Percentiles rank a stretch among this genome's conserved stretches.
These are phyloP conservation scores for Lentinula detonsa DNA, from an alignment of 768 basidiomycete genomes.

Conservation along the genomic window DNA sequence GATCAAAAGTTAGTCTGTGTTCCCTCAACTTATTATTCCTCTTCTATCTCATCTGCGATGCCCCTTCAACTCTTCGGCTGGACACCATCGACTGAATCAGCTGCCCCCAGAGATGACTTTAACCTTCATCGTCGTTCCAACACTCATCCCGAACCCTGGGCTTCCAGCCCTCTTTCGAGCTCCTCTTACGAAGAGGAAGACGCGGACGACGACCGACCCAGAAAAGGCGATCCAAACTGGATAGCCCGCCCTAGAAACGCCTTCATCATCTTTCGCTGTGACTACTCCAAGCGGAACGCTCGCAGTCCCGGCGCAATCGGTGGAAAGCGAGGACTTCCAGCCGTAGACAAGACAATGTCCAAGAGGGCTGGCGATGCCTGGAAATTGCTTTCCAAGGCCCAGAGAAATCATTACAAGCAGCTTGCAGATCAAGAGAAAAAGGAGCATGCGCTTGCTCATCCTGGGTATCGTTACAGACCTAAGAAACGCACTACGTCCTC, in stretches of 20 bases:
- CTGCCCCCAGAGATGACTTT: neutral
- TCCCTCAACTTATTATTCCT: neutral
- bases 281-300: slow-evolving; percentile 16
- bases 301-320: slow-evolving; percentile 6
- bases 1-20: neutral
- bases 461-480: slow-evolving; percentile 37
- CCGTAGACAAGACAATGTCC: slow-evolving; percentile 36
- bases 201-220: neutral
- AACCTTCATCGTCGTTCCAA: neutral
- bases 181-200: neutral
- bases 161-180: neutral
- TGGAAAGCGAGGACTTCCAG: slow-evolving; percentile 12
- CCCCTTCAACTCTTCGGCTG: neutral
- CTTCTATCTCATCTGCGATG: neutral
- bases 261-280: slow-evolving; percentile 52
- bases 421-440: slow-evolving; percentile 36
- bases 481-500: neutral
- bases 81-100: neutral
- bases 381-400: slow-evolving; percentile 33
- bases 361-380: slow-evolving; percentile 58
- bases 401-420: slow-evolving; percentile 29
- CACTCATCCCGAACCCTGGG: neutral
- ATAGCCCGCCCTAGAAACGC: slow-evolving; percentile 50
- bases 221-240: slow-evolving; percentile 3
- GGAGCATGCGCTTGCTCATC: slow-evolving; percentile 37